A percentile compares a stretch with the other conserved stretches of the same genome.
Evolutionary conservation across 257 asterid species (phyloP).

Genomic region (Solanum etuberosum): DNA sequence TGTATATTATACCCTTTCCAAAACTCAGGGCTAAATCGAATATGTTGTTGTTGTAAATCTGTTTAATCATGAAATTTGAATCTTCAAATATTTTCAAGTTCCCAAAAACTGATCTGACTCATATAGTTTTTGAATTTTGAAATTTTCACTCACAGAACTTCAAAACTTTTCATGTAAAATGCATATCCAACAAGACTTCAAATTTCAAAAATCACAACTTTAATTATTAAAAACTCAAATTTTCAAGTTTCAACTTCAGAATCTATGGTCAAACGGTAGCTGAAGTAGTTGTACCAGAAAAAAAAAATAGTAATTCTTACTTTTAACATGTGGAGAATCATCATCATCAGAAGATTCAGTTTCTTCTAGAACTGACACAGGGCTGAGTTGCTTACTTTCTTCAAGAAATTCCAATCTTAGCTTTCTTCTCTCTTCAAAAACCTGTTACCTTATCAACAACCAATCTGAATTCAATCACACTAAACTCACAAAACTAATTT

Average conservation of each 20-base stretch:
- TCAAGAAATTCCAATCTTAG: constrained; percentile 11
- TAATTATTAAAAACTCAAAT: background rate
- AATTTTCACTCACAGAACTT: background rate
- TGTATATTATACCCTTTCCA: too few relatives aligned
- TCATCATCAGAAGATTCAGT: constrained; percentile 28
- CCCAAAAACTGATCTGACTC: too few relatives aligned
- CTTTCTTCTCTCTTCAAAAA: constrained; percentile 20
- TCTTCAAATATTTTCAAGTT: background rate
- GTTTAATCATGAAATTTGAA: background rate
- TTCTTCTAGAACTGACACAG: constrained; percentile 59
- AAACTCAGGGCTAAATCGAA: too few relatives aligned
- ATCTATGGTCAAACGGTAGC: background rate
- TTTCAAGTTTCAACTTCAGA: background rate
- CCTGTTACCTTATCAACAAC: constrained; percentile 25
- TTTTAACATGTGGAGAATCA: constrained; percentile 26
- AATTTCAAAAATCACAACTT: background rate
- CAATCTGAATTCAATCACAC: background rate
- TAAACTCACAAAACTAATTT: background rate
- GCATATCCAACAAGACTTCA: accelerated
- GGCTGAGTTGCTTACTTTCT: constrained; percentile 41
- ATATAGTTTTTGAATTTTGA: too few relatives aligned
- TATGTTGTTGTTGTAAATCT: background rate
- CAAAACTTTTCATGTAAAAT: background rate
- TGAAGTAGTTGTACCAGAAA: background rate
- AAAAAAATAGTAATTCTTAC: constrained; percentile 6